These are phyloP conservation scores for Athelia sp. DNA, from an alignment of 1,284 basidiomycete species.

Conservation along the genomic window DNA sequence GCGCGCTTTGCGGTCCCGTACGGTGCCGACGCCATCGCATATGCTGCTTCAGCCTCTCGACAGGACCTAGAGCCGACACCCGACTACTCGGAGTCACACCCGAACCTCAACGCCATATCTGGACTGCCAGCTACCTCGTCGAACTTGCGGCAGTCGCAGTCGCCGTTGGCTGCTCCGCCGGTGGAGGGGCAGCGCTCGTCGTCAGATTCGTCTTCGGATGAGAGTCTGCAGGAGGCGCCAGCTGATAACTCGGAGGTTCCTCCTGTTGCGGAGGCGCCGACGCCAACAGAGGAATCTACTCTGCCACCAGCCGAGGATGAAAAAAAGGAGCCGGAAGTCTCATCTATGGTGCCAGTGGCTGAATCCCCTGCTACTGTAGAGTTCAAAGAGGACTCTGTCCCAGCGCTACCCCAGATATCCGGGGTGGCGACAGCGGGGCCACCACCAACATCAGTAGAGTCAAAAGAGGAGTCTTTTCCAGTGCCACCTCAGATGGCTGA, in stretches of 20 bases:
- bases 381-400: too few species aligned
- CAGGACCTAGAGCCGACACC: conserved; percentile 30
- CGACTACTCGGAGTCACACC: conserved; percentile 16
- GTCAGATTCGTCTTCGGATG: not conserved
- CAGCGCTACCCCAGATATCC: too few species aligned
- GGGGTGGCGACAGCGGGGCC: too few species aligned
- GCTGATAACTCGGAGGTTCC: not conserved
- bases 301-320: too few species aligned
- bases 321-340: too few species aligned
- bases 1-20: conserved; percentile 47
- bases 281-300: too few species aligned
- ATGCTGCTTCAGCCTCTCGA: conserved; percentile 32
- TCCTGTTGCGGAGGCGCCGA: not conserved
- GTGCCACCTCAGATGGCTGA: too few species aligned
- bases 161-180: too few species aligned
- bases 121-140: conserved; percentile 8
- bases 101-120: conserved; percentile 18
- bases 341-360: too few species aligned
- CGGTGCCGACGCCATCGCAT: conserved; percentile 46
- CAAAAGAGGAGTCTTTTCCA: too few species aligned
- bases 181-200: not conserved
- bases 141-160: conserved; percentile 15
- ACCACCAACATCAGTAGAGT: too few species aligned
- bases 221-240: not conserved
- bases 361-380: too few species aligned